Base-by-base conservation (phyloP, 257 asterid genomes). In the Leptodermis oblonga region DNA sequence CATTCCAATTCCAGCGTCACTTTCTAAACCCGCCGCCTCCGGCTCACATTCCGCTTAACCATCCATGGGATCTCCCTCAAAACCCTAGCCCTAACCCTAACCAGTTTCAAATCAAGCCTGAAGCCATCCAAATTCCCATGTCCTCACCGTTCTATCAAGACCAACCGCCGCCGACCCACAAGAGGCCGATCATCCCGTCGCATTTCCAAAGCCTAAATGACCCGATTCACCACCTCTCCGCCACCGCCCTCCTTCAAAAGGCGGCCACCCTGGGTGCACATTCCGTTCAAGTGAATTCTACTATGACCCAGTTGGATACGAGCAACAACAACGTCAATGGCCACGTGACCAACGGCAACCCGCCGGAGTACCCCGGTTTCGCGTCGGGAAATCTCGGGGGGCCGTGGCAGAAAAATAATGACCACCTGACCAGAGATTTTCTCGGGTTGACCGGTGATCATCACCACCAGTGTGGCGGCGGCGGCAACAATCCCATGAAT, bases 211-310 rank as follows among this genome's bases (percentile, higher is more conserved):
- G 45, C 75, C 61, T 65, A 22, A 22, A 5, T 20, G 72, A 52
- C 34, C 43, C 72, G 5, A 73, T 39, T 0, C 69, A 63, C 73
- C 71, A 72, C 10, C 90, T 86, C 36, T 86, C 97, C 0, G 90
- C 97, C 69, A 84, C 96, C 4, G 92, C 87, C 15, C 82, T 91
- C 72, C 92, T 91, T 74, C 96, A 88, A 67, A 83, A 80, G 81
- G 95, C 96, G 12, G 85, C 90, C 1, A 58, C 80, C 4, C 45
- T 85, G 18, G 91, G 95, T 4, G 75, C 84, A 26, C 69, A 76
- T 4, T 56, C 77, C 9, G 63, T 63, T 14, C 88, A 83, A 63
- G 72, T 70, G 74, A 76, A 83, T 54, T 85, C 96, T 76, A 77
- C 81, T 60, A 86, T 92, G 95, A 78, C 90, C 78, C 92, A 82